A percentile compares a stretch with the other conserved stretches of the same genome.
Conservation (phyloP, 768 basidiomycete species). For the Tulasnella sp. region DNA sequence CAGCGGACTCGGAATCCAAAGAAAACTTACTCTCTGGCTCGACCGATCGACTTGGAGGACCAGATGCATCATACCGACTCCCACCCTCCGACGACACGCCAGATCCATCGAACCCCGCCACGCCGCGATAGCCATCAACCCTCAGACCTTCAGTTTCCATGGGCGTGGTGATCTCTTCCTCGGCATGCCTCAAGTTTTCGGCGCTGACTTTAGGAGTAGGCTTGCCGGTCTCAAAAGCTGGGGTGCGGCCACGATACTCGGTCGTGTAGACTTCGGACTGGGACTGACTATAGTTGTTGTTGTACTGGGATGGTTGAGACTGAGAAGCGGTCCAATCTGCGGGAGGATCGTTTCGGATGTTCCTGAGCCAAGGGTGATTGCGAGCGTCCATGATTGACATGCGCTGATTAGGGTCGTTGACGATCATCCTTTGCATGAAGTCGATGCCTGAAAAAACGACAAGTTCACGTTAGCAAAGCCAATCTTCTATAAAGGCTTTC, state of each 20-base stretch:
- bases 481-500: neutral
- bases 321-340: conserved; percentile 1
- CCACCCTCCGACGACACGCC: neutral
- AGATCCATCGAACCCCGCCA: neutral
- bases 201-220: neutral
- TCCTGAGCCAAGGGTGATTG: conserved; percentile 72
- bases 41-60: neutral
- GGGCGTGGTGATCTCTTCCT: neutral
- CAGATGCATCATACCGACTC: neutral
- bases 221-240: neutral
- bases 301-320: neutral
- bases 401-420: conserved; percentile 63
- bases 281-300: neutral
- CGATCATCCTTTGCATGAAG: conserved; percentile 71
- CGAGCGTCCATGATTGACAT: conserved; percentile 73
- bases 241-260: neutral
- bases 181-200: neutral
- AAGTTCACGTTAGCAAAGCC: neutral
- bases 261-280: neutral
- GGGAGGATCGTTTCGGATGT: conserved; percentile 23
- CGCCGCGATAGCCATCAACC: neutral
- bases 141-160: conserved; percentile 1
- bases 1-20: neutral
- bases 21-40: conserved; percentile 9
- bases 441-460: conserved; percentile 54